These are phyloP conservation scores for Haematococcus sp. DNA, from an alignment of 139 green algal species.

Conservation along the genomic window DNA sequence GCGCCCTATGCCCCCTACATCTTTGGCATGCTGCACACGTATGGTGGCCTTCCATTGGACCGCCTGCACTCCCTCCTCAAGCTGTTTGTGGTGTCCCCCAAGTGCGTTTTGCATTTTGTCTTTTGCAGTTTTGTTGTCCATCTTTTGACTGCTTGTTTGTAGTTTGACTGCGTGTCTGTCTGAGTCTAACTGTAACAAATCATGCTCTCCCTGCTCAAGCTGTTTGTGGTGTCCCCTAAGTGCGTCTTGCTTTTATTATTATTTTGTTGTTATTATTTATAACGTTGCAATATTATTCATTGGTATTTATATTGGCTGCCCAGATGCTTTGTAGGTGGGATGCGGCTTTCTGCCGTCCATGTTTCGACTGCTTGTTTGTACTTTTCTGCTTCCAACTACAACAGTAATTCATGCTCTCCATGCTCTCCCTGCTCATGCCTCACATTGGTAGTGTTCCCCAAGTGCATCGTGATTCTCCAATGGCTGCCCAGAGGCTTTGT, in stretches of 20 bases:
- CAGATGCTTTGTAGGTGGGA: too few species aligned
- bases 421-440: slow-evolving; percentile 96
- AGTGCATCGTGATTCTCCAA: too few species aligned
- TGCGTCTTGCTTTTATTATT: slow-evolving; percentile 9
- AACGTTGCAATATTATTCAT: too few species aligned
- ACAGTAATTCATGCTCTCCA: too few species aligned
- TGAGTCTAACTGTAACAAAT: too few species aligned
- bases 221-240: slow-evolving; percentile 76
- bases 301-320: too few species aligned
- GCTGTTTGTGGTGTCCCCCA: slow-evolving; percentile 79
- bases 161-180: neutral
- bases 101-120: slow-evolving; percentile 11
- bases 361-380: neutral
- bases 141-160: neutral
- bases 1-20: slow-evolving; percentile 78
- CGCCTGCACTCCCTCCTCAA: slow-evolving; percentile 95
- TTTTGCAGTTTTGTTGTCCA: neutral
- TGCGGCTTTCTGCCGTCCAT: neutral
- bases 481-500: too few species aligned
- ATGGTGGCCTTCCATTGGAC: slow-evolving; percentile 73
- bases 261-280: too few species aligned
- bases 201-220: slow-evolving; percentile 96
- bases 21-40: slow-evolving; percentile 90
- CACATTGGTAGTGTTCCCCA: slow-evolving; percentile 76
- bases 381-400: neutral